phyloP scores from a whole-genome alignment of 177 flowering plant genomes.

The Vitis hybrid region DNA sequence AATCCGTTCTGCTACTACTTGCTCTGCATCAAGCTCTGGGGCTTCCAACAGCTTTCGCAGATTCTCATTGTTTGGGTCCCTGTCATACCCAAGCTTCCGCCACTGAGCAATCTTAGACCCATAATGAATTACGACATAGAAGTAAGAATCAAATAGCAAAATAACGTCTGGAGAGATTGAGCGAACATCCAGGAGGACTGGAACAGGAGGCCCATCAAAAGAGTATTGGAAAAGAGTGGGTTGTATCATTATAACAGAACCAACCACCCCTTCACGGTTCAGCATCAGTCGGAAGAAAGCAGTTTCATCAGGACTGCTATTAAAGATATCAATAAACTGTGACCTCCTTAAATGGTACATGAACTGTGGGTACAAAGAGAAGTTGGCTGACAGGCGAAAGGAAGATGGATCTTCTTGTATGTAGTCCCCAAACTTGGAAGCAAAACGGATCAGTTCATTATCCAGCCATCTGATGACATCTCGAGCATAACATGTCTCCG shows the following conservation, averaged over 20 bases:
- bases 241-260: constrained; percentile 83
- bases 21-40: constrained; percentile 76
- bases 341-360: constrained; percentile 92
- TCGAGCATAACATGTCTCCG: constrained; percentile 53
- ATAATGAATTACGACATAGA: constrained; percentile 76
- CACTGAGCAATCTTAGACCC: constrained; percentile 91
- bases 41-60: constrained; percentile 82
- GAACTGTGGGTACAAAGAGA: constrained; percentile 89
- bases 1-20: constrained; percentile 64
- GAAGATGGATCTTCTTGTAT: constrained; percentile 84
- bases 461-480: constrained; percentile 91
- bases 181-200: constrained; percentile 78
- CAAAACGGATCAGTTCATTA: constrained; percentile 56
- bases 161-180: constrained; percentile 81
- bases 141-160: constrained; percentile 86
- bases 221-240: constrained; percentile 85
- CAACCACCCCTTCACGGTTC: constrained; percentile 86
- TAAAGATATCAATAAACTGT: constrained; percentile 87
- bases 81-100: constrained; percentile 77
- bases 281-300: constrained; percentile 76
- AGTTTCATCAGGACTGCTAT: constrained; percentile 85
- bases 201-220: constrained; percentile 86
- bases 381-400: constrained; percentile 69
- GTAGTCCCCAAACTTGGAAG: constrained; percentile 88
- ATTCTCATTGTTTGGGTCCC: constrained; percentile 75